A percentile compares a stretch with the other conserved stretches of the same genome.
These are phyloP conservation scores for Macrolepiota albuminosa DNA, from an alignment of 768 basidiomycete genomes.

Conservation along the genomic window DNA sequence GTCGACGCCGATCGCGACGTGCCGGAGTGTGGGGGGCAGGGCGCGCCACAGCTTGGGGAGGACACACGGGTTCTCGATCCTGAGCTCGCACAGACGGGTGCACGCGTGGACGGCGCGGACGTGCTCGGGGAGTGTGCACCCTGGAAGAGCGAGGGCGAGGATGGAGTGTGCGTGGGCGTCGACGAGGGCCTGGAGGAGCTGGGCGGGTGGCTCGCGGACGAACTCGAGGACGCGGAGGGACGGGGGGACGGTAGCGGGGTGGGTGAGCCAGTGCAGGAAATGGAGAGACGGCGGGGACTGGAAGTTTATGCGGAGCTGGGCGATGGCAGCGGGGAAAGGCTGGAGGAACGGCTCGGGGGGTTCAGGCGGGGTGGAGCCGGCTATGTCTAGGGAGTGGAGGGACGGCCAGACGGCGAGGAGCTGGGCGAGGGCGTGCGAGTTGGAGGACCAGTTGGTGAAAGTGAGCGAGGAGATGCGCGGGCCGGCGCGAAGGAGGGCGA, in stretches of 20 bases:
- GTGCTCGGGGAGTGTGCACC: slow-evolving; percentile 44
- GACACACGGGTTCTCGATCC: slow-evolving; percentile 51
- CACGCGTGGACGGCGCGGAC: slow-evolving; percentile 43
- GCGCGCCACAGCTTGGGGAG: slow-evolving; percentile 40
- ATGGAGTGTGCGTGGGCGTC: slow-evolving; percentile 44
- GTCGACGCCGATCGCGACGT: slow-evolving; percentile 59
- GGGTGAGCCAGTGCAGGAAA: slow-evolving; percentile 67
- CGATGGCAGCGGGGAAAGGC: slow-evolving; percentile 44
- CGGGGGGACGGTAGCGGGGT: slow-evolving; percentile 35
- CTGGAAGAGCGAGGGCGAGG: slow-evolving; percentile 53
- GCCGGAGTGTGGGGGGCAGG: slow-evolving; percentile 45
- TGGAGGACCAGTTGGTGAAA: slow-evolving; percentile 72
- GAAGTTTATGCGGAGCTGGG: slow-evolving; percentile 59
- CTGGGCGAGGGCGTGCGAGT: slow-evolving; percentile 49
- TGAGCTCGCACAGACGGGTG: slow-evolving; percentile 45
- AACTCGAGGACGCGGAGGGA: slow-evolving; percentile 53
- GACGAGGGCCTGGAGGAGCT: slow-evolving; percentile 52
- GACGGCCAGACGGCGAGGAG: slow-evolving; percentile 62
- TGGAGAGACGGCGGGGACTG: slow-evolving; percentile 58
- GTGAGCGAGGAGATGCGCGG: slow-evolving; percentile 49
- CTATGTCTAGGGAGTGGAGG: slow-evolving; percentile 50
- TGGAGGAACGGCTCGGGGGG: slow-evolving; percentile 36
- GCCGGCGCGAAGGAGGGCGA: slow-evolving; percentile 49
- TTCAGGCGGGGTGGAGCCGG: slow-evolving; percentile 52
- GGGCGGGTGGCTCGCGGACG: slow-evolving; percentile 52